phyloP scores from a whole-genome alignment of 768 basidiomycete species.

The Phanerochaete sordida region DNA sequence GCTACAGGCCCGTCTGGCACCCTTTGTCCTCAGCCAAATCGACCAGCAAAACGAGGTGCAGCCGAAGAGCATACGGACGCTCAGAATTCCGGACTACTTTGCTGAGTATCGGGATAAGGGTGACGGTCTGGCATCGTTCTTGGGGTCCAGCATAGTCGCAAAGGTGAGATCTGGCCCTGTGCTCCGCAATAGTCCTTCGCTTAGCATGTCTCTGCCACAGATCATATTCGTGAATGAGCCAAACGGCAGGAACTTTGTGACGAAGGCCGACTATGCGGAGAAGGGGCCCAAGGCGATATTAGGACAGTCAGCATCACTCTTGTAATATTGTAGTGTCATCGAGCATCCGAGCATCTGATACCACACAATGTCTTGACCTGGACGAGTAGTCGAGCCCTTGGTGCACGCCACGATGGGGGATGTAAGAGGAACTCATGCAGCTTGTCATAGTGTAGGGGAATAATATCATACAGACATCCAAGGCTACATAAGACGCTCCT shows the following conservation, averaged over 20 bases:
- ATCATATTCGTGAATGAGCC: conserved; percentile 66
- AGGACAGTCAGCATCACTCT: conserved; percentile 70
- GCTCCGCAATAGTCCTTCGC: too few relatives aligned
- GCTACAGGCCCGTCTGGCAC: conserved; percentile 64
- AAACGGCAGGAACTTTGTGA: conserved; percentile 65
- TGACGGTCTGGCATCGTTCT: conserved; percentile 75
- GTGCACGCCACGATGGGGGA: background rate
- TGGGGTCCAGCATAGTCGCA: conserved; percentile 81
- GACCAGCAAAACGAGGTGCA: conserved; percentile 73
- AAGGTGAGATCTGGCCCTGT: too few relatives aligned
- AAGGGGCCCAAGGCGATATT: conserved; percentile 74
- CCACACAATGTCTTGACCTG: too few relatives aligned
- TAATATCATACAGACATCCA: conserved; percentile 13
- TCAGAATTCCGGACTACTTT: conserved; percentile 85
- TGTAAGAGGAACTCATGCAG: background rate
- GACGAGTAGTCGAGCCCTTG: too few relatives aligned
- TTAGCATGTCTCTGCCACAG: conserved; percentile 31
- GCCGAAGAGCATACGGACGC: conserved; percentile 55
- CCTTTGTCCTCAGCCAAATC: conserved; percentile 56
- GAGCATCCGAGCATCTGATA: too few relatives aligned
- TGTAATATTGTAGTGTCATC: conserved; percentile 41
- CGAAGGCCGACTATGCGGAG: conserved; percentile 72
- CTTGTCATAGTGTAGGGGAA: conserved; percentile 3
- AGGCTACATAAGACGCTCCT: background rate
- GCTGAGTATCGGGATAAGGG: conserved; percentile 86